Evolutionary conservation across 2,329 filamentous ascomycete genomes (phyloP), one percentile per base, ranked within the genome.

Genomic region (Fusarium keratoplasticum): DNA sequence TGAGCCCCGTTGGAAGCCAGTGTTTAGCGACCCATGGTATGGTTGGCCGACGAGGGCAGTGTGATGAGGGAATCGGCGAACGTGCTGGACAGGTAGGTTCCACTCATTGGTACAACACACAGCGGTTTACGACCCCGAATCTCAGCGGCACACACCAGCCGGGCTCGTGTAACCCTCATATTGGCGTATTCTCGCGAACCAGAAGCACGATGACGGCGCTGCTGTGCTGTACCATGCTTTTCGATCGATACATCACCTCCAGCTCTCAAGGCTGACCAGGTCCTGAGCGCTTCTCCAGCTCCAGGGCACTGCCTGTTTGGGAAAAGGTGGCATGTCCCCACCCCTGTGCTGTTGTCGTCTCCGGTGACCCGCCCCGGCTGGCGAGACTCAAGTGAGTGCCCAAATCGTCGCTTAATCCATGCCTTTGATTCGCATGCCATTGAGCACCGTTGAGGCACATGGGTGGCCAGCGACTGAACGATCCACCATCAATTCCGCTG

Each of bases 351-450:
- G 59, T 68, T 66, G 66, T 77, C 72, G 67, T 75, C 76, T 76
- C 74, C 70, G 75, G 67, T 76, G 76, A 75, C 71, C 76, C 75
- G 69, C 69, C 61, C 61, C 74, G 68, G 70, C 70, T 71, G 68
- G 70, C 70, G 69, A 73, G 70, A 64, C 67, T 58, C 59, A 61
- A 59, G 47, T 70, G 67, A 58, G 71, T 71, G 67, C 14, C 47
- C 27, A 54, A 63, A 75, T 54, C 58, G 73, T 78, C 76, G 75
- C 76, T 77, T 78, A 77, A 76, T 67, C 71, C 75, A 75, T 70
- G 73, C 55, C 58, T 61, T 66, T 77, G 76, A 78, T 78, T 78
- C 71, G 75, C 70, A 77, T 76, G 57, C 50, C 62, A 64, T 42
- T 57, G 31, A 65, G 55, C 61, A 65, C 55, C 64, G 64, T 64